Conservation (phyloP, 805 yeast species). For the Ogataea parapolymorpha region DNA sequence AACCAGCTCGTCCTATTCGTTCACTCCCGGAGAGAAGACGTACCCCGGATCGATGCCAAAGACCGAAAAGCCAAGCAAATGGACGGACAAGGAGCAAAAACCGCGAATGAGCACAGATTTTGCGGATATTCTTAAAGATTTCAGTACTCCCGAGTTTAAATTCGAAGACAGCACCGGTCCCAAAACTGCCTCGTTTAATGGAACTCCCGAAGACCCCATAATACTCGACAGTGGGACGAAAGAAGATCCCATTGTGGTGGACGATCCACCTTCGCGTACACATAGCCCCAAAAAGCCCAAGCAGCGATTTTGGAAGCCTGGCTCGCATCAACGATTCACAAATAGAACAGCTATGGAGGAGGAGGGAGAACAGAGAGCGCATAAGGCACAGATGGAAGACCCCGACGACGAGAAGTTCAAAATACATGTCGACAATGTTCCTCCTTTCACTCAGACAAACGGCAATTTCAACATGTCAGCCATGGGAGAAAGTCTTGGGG, state of each 20-base stretch:
- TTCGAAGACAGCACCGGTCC: not conserved
- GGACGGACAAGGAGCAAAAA: not conserved
- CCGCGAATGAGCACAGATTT: not conserved
- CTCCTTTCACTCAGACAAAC: constrained; percentile 31
- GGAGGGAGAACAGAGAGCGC: not conserved
- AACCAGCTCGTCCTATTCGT: constrained; percentile 28
- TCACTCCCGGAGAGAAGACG: constrained; percentile 26
- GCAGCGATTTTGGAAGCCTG: constrained; percentile 8
- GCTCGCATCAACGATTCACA: not conserved
- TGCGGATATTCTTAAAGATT: not conserved
- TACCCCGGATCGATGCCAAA: constrained; percentile 25
- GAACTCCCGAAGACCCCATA: constrained; percentile 26
- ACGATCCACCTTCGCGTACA: constrained; percentile 14
- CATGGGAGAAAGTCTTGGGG: constrained; percentile 19
- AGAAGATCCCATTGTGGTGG: constrained; percentile 31
- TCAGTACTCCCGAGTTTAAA: not conserved
- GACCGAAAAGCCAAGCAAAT: constrained; percentile 1
- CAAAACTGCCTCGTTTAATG: constrained; percentile 3
- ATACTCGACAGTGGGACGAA: constrained; percentile 27
- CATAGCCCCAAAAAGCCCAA: constrained; percentile 5
- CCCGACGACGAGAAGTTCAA: constrained; percentile 1
- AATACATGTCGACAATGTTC: constrained; percentile 18
- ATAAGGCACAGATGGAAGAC: constrained; percentile 1
- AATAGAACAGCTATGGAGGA: constrained; percentile 10
- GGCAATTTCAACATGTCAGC: constrained; percentile 31